A percentile compares a stretch with the other conserved stretches of the same genome.
Evolutionary conservation across 441 rosid genomes (phyloP).

Genomic region (Corymbia calophylla): DNA sequence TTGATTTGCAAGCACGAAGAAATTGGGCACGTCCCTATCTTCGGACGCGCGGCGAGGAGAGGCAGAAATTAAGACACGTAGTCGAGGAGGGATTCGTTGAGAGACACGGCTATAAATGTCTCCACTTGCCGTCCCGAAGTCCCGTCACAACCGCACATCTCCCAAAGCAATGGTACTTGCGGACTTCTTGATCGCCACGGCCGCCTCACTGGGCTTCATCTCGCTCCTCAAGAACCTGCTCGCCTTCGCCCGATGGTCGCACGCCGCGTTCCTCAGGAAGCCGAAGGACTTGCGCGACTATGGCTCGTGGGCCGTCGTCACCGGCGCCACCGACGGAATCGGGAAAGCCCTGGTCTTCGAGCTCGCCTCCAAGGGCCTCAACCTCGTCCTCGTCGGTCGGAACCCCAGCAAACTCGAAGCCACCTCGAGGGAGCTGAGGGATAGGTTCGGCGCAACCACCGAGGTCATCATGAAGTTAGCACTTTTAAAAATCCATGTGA

Average conservation of each 20-base stretch:
- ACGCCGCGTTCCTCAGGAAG: slow-evolving; percentile 12
- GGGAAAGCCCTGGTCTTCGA: slow-evolving; percentile 27
- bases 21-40: neutral
- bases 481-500: neutral
- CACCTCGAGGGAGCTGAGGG: neutral
- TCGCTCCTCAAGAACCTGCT: slow-evolving; percentile 5
- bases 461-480: neutral
- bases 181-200: neutral
- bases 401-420: slow-evolving; percentile 21
- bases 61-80: neutral
- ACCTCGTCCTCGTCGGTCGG: slow-evolving; percentile 21
- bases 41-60: neutral
- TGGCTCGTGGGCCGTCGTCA: slow-evolving; percentile 27
- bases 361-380: slow-evolving; percentile 22
- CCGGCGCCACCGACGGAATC: slow-evolving; percentile 31
- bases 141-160: fast-evolving
- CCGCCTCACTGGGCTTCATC: slow-evolving; percentile 18
- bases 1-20: too few relatives aligned
- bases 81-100: neutral
- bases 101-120: neutral
- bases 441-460: neutral
- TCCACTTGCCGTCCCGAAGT: neutral
- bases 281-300: slow-evolving; percentile 22
- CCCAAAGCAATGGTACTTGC: neutral
- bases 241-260: slow-evolving; percentile 18